A percentile compares a stretch with the other conserved stretches of the same genome.
phyloP scores from a whole-genome alignment of 2,329 filamentous ascomycete species.

The Metarhizium rileyi region DNA sequence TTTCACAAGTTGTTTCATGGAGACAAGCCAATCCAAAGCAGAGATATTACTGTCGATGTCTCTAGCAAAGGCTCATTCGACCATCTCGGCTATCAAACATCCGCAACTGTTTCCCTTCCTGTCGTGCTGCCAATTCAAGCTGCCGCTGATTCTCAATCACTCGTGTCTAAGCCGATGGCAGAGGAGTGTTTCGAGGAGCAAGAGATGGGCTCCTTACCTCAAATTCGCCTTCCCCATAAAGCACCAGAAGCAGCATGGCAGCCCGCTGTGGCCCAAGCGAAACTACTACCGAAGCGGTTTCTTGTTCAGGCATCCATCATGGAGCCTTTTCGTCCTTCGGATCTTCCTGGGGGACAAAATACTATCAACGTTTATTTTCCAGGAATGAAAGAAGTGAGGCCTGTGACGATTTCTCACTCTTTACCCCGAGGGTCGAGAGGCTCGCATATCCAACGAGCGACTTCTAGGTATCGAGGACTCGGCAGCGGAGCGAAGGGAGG shows the following conservation, averaged over 20 bases:
- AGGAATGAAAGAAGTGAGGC: conserved; percentile 29
- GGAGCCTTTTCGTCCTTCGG: conserved; percentile 23
- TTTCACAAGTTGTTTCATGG: conserved; percentile 72
- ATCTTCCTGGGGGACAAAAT: conserved; percentile 23
- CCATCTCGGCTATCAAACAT: conserved; percentile 34
- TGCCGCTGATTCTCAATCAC: conserved; percentile 31
- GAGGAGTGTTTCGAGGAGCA: conserved; percentile 76
- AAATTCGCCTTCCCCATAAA: conserved; percentile 55
- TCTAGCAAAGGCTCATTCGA: conserved; percentile 59
- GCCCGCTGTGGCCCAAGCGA: conserved; percentile 43
- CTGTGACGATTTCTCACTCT: conserved; percentile 28
- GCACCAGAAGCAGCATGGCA: conserved; percentile 55
- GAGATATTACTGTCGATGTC: conserved; percentile 53
- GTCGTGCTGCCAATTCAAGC: conserved; percentile 14
- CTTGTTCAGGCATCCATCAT: conserved; percentile 28
- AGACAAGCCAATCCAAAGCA: conserved; percentile 49
- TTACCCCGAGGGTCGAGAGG: conserved; percentile 22
- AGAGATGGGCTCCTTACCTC: conserved; percentile 68
- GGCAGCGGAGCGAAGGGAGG: conserved; percentile 20
- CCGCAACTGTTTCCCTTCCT: conserved; percentile 63
- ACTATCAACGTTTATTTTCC: conserved; percentile 32
- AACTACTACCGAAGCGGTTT: conserved; percentile 44
- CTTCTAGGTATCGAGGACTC: conserved; percentile 21
- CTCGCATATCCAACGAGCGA: conserved; percentile 5
- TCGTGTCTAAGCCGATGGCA: conserved; percentile 58